Percentiles rank a stretch among this genome's conserved stretches.
Evolutionary conservation across 176 grass and related monocot species (phyloP).

Genomic region (Oryza glumipatula): DNA sequence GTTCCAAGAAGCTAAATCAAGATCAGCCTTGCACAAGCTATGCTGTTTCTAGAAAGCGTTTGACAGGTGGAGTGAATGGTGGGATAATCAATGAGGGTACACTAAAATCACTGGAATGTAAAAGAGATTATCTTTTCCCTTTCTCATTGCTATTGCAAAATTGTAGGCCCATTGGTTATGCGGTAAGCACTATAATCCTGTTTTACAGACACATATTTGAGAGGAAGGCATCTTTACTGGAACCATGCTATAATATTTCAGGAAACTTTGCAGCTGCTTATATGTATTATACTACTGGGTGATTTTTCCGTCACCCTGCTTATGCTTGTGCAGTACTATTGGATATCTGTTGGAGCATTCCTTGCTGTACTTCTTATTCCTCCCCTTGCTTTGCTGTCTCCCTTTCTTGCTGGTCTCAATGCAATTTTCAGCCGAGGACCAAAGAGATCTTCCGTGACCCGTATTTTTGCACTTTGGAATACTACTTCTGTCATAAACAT

Average conservation of each 20-base stretch:
- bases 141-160: constrained; percentile 84
- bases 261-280: constrained; percentile 81
- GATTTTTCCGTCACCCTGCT: constrained; percentile 90
- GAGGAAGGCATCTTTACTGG: not conserved
- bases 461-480: constrained; percentile 97
- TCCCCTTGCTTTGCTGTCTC: constrained; percentile 85
- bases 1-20: constrained; percentile 55
- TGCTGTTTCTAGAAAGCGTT: constrained; percentile 66
- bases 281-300: constrained; percentile 86
- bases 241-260: constrained; percentile 65
- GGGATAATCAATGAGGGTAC: constrained; percentile 89
- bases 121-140: constrained; percentile 82
- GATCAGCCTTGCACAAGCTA: constrained; percentile 63
- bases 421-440: constrained; percentile 94
- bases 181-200: constrained; percentile 54
- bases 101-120: constrained; percentile 69
- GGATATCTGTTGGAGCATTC: constrained; percentile 93
- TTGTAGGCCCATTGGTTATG: constrained; percentile 74
- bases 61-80: constrained; percentile 90
- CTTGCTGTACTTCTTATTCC: constrained; percentile 85
- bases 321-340: constrained; percentile 93
- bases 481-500: constrained; percentile 85
- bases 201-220: not conserved
- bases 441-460: constrained; percentile 89
- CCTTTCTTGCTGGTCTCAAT: constrained; percentile 94